These are phyloP conservation scores for Erodium moschatum DNA, from an alignment of 441 rosid genomes.

Conservation along the genomic window DNA sequence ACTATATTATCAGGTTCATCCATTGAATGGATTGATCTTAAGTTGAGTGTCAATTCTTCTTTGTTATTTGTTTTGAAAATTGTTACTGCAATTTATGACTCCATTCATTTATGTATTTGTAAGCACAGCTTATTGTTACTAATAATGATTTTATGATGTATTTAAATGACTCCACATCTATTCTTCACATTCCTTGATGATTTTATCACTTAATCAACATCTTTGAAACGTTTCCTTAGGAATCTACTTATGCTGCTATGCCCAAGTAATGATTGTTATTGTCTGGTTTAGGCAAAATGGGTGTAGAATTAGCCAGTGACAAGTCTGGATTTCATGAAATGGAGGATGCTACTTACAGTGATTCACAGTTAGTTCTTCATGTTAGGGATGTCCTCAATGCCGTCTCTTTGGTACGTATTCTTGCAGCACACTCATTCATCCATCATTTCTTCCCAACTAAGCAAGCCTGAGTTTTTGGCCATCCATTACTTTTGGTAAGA, in stretches of 20 bases:
- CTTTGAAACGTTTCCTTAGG: neutral
- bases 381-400: conserved; percentile 49
- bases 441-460: neutral
- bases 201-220: neutral
- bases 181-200: neutral
- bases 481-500: neutral
- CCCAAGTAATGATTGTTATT: neutral
- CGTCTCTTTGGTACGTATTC: conserved; percentile 32
- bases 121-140: no score
- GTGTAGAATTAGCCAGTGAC: conserved; percentile 10
- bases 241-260: neutral
- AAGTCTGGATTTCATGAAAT: conserved; percentile 8
- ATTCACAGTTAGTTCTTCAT: conserved; percentile 39
- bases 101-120: neutral
- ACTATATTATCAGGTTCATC: neutral
- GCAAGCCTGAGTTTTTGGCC: neutral
- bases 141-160: no score
- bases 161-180: no score
- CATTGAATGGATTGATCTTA: neutral
- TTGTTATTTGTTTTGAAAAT: neutral
- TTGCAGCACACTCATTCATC: neutral
- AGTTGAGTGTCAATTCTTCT: neutral
- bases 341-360: conserved; percentile 31
- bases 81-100: neutral
- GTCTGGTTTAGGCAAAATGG: conserved; percentile 16